Percentiles rank a stretch among this genome's conserved stretches.
phyloP scores from a whole-genome alignment of 2,329 filamentous ascomycete species.

The Xylariaceae sp. region DNA sequence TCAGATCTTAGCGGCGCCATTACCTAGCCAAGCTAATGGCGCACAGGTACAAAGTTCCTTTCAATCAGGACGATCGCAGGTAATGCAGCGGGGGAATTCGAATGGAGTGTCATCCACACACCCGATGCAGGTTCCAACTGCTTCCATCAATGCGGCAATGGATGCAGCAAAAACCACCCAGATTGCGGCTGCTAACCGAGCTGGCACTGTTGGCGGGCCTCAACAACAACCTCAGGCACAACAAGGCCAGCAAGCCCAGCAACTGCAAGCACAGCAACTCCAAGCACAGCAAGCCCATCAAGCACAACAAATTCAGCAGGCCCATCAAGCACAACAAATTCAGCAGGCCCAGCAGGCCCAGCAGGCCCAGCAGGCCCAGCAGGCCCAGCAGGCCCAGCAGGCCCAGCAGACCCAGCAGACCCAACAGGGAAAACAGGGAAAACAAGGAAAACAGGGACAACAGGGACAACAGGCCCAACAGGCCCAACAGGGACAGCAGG shows the following conservation, averaged over 20 bases:
- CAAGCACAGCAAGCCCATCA: conserved; percentile 5
- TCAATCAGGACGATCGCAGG: conserved; percentile 26
- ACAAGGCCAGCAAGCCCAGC: neutral
- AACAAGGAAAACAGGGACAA: no score
- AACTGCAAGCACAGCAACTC: neutral
- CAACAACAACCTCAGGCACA: conserved; percentile 11
- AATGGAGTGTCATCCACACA: conserved; percentile 21
- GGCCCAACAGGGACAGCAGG: no score
- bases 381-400: no score
- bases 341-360: no score
- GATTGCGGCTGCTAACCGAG: conserved; percentile 22
- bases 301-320: no score
- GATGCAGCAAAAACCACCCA: conserved; percentile 32
- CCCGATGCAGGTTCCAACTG: conserved; percentile 31
- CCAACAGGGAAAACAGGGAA: no score
- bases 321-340: no score
- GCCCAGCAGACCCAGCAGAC: no score
- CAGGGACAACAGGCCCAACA: no score
- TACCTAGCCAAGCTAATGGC: conserved; percentile 9
- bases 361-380: no score
- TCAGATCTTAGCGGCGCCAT: conserved; percentile 16
- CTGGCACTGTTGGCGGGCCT: conserved; percentile 17
- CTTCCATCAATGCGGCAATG: conserved; percentile 32
- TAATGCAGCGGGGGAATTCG: conserved; percentile 22
- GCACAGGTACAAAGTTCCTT: conserved; percentile 12